Conservation (phyloP, 2,329 filamentous ascomycete genomes). For the Fusarium haematococcum region DNA sequence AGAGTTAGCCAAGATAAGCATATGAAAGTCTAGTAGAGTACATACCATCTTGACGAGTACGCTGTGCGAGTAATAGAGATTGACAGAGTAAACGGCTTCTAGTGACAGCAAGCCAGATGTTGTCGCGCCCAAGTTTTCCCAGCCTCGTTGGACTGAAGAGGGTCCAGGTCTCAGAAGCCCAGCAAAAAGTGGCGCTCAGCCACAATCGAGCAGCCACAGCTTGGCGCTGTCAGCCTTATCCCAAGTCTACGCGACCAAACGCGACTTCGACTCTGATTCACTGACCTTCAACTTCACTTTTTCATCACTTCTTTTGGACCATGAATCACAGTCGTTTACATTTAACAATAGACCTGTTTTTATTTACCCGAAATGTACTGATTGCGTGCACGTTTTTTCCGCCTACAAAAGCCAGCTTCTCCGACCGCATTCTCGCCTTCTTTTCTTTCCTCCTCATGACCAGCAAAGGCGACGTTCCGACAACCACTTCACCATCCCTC, state of each 20-base stretch:
- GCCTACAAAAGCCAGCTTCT: neutral
- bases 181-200: slow-evolving; percentile 13
- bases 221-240: slow-evolving; percentile 38
- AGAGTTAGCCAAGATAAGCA: slow-evolving; percentile 13
- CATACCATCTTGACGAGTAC: slow-evolving; percentile 45
- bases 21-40: neutral
- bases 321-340: neutral
- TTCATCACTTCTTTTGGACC: neutral
- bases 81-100: slow-evolving; percentile 11
- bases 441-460: neutral
- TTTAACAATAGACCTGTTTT: neutral
- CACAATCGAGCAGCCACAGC: slow-evolving; percentile 32
- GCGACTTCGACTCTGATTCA: slow-evolving; percentile 1
- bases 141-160: slow-evolving; percentile 37
- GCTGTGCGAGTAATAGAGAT: slow-evolving; percentile 5
- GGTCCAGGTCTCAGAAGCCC: neutral
- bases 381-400: neutral
- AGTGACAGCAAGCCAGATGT: slow-evolving; percentile 22
- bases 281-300: neutral
- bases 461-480: neutral
- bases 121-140: slow-evolving; percentile 43
- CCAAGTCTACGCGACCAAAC: slow-evolving; percentile 3
- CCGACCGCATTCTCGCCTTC: neutral
- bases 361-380: neutral
- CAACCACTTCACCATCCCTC: neutral